Percentiles rank a stretch among this genome's conserved stretches.
Evolutionary conservation across 768 basidiomycete species (phyloP).

Genomic region (Daedalea quercina): DNA sequence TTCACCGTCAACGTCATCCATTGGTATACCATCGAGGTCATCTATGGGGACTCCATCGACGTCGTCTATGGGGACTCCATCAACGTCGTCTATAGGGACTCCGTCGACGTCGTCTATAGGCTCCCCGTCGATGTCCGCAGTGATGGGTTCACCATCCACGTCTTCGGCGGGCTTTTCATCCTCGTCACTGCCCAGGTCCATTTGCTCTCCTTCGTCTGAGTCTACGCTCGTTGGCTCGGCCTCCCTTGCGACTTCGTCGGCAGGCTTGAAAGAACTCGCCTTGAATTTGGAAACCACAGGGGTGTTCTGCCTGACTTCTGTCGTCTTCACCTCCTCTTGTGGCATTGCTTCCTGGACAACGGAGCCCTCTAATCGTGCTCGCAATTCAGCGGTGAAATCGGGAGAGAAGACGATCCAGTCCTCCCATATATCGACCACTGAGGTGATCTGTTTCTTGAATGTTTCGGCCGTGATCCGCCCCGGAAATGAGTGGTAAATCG

Average conservation of each 20-base stretch:
- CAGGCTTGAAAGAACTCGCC: conserved; percentile 69
- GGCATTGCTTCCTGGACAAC: conserved; percentile 23
- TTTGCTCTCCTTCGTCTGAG: conserved; percentile 34
- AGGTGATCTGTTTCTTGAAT: conserved; percentile 88
- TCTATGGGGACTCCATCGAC: conserved; percentile 34
- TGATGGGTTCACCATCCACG: conserved; percentile 38
- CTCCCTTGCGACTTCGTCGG: conserved; percentile 33
- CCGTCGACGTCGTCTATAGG: conserved; percentile 35
- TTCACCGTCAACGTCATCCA: conserved; percentile 15
- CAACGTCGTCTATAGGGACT: conserved; percentile 29
- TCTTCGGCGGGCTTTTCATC: conserved; percentile 49
- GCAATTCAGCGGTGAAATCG: conserved; percentile 72
- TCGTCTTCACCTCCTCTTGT: conserved; percentile 13
- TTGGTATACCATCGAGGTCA: conserved; percentile 15
- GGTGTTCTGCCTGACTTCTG: conserved; percentile 25
- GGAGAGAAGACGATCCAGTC: conserved; percentile 96
- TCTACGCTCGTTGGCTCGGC: conserved; percentile 20
- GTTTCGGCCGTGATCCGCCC: conserved; percentile 94
- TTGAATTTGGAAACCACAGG: conserved; percentile 58
- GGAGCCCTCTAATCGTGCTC: conserved; percentile 67
- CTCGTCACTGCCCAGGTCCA: conserved; percentile 39
- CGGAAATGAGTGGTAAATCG: conserved; percentile 92
- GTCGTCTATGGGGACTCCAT: conserved; percentile 32
- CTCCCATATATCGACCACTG: conserved; percentile 94
- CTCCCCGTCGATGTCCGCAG: conserved; percentile 31